phyloP scores from a whole-genome alignment of 2,329 filamentous ascomycete genomes.

The Ophiostoma himal-ulmi region DNA sequence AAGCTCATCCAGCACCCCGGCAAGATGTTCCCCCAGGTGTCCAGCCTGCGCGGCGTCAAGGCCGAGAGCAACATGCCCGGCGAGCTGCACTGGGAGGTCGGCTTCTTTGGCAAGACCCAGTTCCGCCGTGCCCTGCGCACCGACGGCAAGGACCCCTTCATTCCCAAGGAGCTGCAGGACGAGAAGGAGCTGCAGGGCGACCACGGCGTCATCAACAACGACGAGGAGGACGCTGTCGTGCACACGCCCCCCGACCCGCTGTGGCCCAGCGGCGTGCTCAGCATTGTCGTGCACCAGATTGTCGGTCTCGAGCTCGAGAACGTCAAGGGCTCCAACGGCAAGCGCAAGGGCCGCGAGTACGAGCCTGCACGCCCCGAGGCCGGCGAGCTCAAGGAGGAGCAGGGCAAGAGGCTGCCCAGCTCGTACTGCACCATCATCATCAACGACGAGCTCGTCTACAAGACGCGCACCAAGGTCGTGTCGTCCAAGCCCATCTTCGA shows the following conservation, averaged over 20 bases:
- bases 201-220: conserved; percentile 68
- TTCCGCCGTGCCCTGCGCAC: conserved; percentile 80
- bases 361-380: conserved; percentile 76
- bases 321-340: conserved; percentile 75
- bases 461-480: conserved; percentile 89
- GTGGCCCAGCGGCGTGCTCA: conserved; percentile 87
- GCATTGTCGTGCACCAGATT: conserved; percentile 85
- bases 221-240: conserved; percentile 75
- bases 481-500: conserved; percentile 97
- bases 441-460: conserved; percentile 85
- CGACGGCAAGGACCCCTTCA: conserved; percentile 72
- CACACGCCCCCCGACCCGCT: conserved; percentile 92
- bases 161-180: conserved; percentile 68
- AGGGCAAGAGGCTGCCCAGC: conserved; percentile 71
- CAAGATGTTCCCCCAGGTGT: conserved; percentile 85
- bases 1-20: conserved; percentile 92
- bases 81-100: conserved; percentile 91
- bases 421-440: conserved; percentile 89
- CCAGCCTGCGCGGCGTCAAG: conserved; percentile 75
- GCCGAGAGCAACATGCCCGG: conserved; percentile 85
- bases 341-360: conserved; percentile 76
- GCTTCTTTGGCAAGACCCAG: conserved; percentile 86
- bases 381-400: conserved; percentile 81
- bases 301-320: conserved; percentile 91
- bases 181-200: conserved; percentile 77